These are phyloP conservation scores for Mycena citricolor DNA, from an alignment of 1,284 basidiomycete species.

Conservation along the genomic window DNA sequence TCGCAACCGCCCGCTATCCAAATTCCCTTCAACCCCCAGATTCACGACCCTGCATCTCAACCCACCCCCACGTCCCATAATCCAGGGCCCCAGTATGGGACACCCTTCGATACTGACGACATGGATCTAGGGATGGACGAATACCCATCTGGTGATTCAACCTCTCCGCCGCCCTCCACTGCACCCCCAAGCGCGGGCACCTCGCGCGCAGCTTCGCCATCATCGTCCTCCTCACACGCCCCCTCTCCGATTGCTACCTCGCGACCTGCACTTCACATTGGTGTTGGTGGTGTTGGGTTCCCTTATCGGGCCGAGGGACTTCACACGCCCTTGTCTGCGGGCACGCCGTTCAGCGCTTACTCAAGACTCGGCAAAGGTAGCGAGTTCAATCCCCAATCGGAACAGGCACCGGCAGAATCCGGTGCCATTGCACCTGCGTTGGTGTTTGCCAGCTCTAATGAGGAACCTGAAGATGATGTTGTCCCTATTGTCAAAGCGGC, in stretches of 20 bases:
- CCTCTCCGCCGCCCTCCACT: constrained; percentile 43
- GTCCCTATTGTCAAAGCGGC: background rate
- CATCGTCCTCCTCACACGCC: constrained; percentile 51
- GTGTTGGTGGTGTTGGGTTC: constrained; percentile 18
- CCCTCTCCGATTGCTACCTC: constrained; percentile 24
- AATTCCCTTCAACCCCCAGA: constrained; percentile 45
- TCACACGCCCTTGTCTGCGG: constrained; percentile 14
- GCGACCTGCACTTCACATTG: constrained; percentile 21
- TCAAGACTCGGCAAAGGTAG: constrained; percentile 9
- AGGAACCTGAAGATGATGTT: background rate
- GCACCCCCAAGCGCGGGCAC: constrained; percentile 42
- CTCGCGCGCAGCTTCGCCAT: constrained; percentile 42
- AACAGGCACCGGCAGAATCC: constrained; percentile 6
- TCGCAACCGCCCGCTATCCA: constrained; percentile 43
- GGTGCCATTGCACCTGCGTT: constrained; percentile 16
- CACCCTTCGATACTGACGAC: constrained; percentile 70
- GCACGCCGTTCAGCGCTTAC: constrained; percentile 19
- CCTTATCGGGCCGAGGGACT: constrained; percentile 17
- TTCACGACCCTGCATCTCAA: constrained; percentile 23
- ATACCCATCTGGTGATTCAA: constrained; percentile 41
- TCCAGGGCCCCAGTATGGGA: constrained; percentile 29
- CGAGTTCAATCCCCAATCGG: constrained; percentile 17
- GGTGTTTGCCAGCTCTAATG: constrained; percentile 8
- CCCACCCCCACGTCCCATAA: constrained; percentile 13
- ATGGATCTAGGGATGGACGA: constrained; percentile 74